phyloP scores from a whole-genome alignment of 208 protist genomes.

The Crithidia sp. region DNA sequence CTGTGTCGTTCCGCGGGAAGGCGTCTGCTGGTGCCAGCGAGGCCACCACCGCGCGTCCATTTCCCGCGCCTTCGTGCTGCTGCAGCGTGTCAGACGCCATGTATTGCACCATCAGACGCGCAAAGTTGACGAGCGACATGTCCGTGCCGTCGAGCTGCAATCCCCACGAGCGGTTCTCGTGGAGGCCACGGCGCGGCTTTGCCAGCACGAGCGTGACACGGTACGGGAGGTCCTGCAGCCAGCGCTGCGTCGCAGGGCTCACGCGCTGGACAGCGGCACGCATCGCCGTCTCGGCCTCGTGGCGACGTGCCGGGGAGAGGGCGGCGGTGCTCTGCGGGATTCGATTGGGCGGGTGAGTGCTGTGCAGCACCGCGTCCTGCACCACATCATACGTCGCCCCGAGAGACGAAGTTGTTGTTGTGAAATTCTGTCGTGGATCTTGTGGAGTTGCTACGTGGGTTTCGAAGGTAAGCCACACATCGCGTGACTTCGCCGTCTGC shows the following conservation, averaged over 20 bases:
- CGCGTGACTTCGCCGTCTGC: conserved; percentile 22
- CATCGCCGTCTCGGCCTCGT: conserved; percentile 10
- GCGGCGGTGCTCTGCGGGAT: conserved; percentile 25
- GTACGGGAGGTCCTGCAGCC: conserved; percentile 39
- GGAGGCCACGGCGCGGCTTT: conserved; percentile 19
- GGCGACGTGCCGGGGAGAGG: neutral
- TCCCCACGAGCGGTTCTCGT: conserved; percentile 40
- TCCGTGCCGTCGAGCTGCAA: conserved; percentile 38
- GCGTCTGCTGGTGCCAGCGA: conserved; percentile 25
- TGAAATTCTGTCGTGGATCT: neutral
- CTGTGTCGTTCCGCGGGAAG: conserved; percentile 25
- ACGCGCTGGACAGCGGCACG: conserved; percentile 16
- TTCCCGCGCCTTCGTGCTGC: neutral
- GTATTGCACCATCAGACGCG: conserved; percentile 34
- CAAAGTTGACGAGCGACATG: conserved; percentile 56
- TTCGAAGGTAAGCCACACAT: conserved; percentile 40
- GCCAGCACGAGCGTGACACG: conserved; percentile 37
- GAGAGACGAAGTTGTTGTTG: neutral
- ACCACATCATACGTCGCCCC: neutral
- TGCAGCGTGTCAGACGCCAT: conserved; percentile 3
- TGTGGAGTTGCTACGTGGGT: neutral
- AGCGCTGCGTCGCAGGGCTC: conserved; percentile 25
- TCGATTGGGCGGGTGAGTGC: conserved; percentile 5
- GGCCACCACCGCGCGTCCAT: conserved; percentile 10
- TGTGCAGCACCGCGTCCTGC: neutral